Conservation (phyloP, 2,329 filamentous ascomycete genomes). For the Ceratocystis smalleyi region DNA sequence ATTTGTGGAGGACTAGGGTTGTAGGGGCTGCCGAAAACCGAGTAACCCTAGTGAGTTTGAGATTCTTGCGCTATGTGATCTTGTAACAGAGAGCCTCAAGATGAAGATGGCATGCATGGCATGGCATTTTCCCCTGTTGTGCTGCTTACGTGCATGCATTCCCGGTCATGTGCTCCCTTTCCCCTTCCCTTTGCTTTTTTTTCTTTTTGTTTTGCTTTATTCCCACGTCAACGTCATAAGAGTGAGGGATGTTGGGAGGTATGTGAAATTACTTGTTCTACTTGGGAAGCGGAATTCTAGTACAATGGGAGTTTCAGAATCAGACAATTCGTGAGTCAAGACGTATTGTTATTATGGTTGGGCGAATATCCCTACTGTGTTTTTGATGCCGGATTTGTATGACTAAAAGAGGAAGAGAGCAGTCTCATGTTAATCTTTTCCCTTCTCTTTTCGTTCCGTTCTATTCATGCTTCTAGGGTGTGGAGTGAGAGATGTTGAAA, state of each 20-base stretch:
- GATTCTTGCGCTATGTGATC: too few relatives aligned
- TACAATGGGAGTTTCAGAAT: not conserved
- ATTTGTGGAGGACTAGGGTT: not conserved
- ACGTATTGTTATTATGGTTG: not conserved
- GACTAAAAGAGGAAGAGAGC: not conserved
- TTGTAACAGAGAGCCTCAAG: not conserved
- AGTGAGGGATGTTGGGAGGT: not conserved
- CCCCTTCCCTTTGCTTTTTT: not conserved
- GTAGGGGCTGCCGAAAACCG: fast-evolving
- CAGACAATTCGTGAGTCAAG: not conserved
- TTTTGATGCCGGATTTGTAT: not conserved
- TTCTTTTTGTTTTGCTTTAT: not conserved
- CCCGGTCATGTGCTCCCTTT: too few relatives aligned
- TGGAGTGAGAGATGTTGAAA: not conserved
- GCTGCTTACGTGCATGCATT: too few relatives aligned
- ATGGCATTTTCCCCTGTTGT: too few relatives aligned
- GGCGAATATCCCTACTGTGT: not conserved
- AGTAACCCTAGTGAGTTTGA: too few relatives aligned
- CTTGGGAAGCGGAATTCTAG: not conserved
- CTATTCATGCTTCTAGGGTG: too few relatives aligned
- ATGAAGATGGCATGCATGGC: too few relatives aligned
- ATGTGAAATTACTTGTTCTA: not conserved
- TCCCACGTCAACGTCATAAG: not conserved
- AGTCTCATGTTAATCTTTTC: too few relatives aligned
- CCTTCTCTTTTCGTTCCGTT: too few relatives aligned